Base-by-base conservation (phyloP, 345 rosid genomes). In the Cardamine occulta region DNA sequence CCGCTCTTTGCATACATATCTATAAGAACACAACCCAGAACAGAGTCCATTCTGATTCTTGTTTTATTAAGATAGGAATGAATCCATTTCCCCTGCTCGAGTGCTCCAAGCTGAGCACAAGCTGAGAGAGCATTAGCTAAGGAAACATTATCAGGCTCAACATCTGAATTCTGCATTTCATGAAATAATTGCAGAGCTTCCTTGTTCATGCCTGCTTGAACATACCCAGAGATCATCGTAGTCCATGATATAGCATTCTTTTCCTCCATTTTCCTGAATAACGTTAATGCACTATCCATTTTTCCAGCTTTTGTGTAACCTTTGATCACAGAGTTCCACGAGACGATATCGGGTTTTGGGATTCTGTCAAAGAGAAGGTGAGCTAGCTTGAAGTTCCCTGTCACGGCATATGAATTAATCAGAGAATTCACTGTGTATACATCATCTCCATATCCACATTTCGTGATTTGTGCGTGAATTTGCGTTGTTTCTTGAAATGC, bases 1-100 rank as follows among this genome's bases (percentile, higher is more conserved):
- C 93, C 93, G 12, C 91, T 85, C 73, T 88, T 91, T 60, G 86
- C 90, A 34, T 88, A 88, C 97, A 89, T 91, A 74, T 87, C 88
- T 18, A 82, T 81, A 23, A 91, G 86, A 58, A 81, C 88, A 62
- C 91, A 84, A 6, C 78, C 81, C 73, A 91, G 66, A 15, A 85
- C 69, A 13, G 83, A 71, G 61, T 91, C 93, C 0, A 77, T 70
- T 35, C 57, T 29, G 29, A 79, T 67, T 34, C 74, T 52, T 29
- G 2, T 60, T 63, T 66, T 80, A 8, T 78, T 57, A 8, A 84
- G 72, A 40, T 86, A 83, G n/a, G 83, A 74, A 70, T 88, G 96
- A 68, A 89, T 85, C 90, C 91, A 91, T 77, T 85, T 84, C 71
- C 97, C 97, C 80, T 86, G 90, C 44, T 91, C 96, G 67, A 87